Percentiles rank a stretch among this genome's conserved stretches.
These are phyloP conservation scores for Tetrastigma voinierianum DNA, from an alignment of 164 flowering plant genomes.

Conservation along the genomic window DNA sequence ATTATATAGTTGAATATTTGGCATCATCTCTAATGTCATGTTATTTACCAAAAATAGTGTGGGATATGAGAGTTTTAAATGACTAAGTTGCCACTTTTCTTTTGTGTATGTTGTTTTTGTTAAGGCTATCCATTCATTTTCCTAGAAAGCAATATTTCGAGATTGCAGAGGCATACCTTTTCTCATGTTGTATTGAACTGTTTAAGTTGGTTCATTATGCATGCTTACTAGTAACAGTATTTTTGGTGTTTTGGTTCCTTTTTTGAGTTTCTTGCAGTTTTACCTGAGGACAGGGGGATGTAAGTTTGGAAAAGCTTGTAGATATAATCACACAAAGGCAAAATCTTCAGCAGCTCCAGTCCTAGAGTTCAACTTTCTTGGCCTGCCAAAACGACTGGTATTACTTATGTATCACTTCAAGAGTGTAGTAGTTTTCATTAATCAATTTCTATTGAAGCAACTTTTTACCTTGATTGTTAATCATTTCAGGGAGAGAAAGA, in stretches of 20 bases:
- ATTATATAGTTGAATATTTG: no score
- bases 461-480: no score
- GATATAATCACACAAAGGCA: conserved; percentile 55
- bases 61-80: background rate
- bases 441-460: no score
- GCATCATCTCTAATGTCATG: no score
- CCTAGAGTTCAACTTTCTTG: conserved; percentile 72
- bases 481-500: conserved; percentile 78
- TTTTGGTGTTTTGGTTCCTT: background rate
- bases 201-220: background rate
- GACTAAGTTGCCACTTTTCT: background rate
- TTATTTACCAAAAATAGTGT: no score
- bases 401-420: conserved; percentile 7
- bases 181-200: background rate
- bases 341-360: conserved; percentile 33
- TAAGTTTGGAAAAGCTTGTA: conserved; percentile 78
- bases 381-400: conserved; percentile 90
- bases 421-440: no score
- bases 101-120: background rate
- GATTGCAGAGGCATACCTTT: background rate
- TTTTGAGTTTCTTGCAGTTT: conserved; percentile 54
- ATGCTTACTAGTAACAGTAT: conserved; percentile 4
- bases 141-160: background rate
- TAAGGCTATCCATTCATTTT: background rate
- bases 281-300: conserved; percentile 75